phyloP scores from a whole-genome alignment of 768 basidiomycete species.

The Mycena belliarum region DNA sequence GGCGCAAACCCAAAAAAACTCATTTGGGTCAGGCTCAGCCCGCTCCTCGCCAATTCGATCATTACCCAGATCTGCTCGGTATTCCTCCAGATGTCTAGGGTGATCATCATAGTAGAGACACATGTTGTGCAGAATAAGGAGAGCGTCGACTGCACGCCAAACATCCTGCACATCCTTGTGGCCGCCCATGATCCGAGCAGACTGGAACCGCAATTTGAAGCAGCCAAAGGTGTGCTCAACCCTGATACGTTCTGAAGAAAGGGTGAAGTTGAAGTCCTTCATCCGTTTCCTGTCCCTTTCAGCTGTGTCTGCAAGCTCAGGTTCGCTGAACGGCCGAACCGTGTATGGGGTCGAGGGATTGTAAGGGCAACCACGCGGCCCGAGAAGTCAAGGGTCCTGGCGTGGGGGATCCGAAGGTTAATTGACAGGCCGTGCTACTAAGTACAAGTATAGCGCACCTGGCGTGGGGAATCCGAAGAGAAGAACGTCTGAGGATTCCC shows the following conservation, averaged over 20 bases:
- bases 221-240: conserved; percentile 6
- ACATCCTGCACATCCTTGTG: conserved; percentile 7
- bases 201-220: conserved; percentile 7
- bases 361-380: no score
- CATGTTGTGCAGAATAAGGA: conserved; percentile 8
- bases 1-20: not conserved
- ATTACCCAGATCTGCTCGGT: conserved; percentile 1
- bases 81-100: conserved; percentile 4
- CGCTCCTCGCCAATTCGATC: not conserved
- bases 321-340: conserved; percentile 3
- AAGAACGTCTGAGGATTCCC: no score
- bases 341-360: conserved; percentile 7
- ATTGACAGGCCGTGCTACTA: no score
- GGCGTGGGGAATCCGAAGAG: no score
- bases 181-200: conserved; percentile 3
- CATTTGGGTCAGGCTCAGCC: not conserved
- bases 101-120: conserved; percentile 2
- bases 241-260: conserved; percentile 2
- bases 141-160: conserved; percentile 4
- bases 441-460: no score
- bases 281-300: not conserved
- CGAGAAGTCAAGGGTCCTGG: no score
- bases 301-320: not conserved
- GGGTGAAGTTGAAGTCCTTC: conserved; percentile 4
- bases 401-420: no score